Evolutionary conservation across 805 yeast species (phyloP).

Genomic region (Spathaspora gorwiae): DNA sequence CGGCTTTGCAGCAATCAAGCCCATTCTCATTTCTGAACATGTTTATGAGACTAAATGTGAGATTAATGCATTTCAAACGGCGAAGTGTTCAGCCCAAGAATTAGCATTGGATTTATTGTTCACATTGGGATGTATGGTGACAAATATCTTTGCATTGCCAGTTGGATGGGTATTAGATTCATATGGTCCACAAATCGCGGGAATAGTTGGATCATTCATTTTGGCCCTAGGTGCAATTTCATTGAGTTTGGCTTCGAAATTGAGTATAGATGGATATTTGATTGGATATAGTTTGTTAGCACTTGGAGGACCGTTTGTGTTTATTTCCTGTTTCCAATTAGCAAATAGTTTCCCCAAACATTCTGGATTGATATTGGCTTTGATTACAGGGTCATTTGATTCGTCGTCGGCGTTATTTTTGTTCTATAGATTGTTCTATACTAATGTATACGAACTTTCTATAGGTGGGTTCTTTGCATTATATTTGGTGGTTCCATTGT

Average conservation of each 20-base stretch:
- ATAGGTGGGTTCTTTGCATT: constrained; percentile 57
- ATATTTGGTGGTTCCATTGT: constrained; percentile 72
- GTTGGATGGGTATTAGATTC: constrained; percentile 78
- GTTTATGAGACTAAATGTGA: constrained; percentile 65
- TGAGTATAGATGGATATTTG: constrained; percentile 55
- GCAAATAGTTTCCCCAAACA: constrained; percentile 78
- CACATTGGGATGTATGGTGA: constrained; percentile 80
- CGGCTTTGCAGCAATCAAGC: constrained; percentile 94
- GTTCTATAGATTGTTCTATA: constrained; percentile 64
- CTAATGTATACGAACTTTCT: constrained; percentile 34
- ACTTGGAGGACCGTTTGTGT: constrained; percentile 90
- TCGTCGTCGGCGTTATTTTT: constrained; percentile 86
- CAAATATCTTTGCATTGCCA: constrained; percentile 76
- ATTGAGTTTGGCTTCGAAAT: constrained; percentile 18
- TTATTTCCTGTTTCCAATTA: constrained; percentile 84
- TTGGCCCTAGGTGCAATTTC: constrained; percentile 52
- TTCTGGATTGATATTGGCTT: constrained; percentile 77
- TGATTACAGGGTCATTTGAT: constrained; percentile 91
- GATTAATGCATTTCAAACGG: not conserved
- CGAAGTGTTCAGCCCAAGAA: constrained; percentile 69
- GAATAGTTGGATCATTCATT: constrained; percentile 64
- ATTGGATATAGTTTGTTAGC: constrained; percentile 74
- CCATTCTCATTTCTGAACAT: constrained; percentile 71
- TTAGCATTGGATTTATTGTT: constrained; percentile 76
- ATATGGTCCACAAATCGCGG: constrained; percentile 78